Percentiles rank a stretch among this genome's conserved stretches.
Evolutionary conservation across 352 stramenopile species (phyloP).

Genomic region (Phytophthora meadii): DNA sequence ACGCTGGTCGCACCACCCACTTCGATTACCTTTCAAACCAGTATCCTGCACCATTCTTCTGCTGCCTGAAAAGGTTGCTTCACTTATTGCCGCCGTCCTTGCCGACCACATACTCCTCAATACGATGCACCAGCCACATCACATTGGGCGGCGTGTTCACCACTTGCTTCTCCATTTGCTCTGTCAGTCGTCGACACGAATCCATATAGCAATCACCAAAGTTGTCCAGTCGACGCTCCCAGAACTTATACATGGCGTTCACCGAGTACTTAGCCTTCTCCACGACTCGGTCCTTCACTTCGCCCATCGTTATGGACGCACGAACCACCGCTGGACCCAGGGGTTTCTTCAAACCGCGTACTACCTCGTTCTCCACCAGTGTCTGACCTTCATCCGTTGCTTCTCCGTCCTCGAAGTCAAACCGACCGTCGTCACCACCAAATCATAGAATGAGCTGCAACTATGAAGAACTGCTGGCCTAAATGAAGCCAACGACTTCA

Average conservation of each 20-base stretch:
- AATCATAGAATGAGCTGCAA: not conserved
- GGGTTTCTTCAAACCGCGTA: conserved; percentile 50
- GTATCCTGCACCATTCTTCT: too few relatives aligned
- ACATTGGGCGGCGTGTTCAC: conserved; percentile 51
- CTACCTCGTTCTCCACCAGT: conserved; percentile 57
- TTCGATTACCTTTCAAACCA: too few relatives aligned
- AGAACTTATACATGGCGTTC: conserved; percentile 76
- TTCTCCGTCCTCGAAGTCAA: conserved; percentile 45
- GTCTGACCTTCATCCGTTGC: conserved; percentile 44
- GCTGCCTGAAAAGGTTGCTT: too few relatives aligned
- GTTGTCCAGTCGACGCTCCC: conserved; percentile 67
- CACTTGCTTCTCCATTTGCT: conserved; percentile 74
- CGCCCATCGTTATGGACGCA: conserved; percentile 55
- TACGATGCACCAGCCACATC: conserved; percentile 56
- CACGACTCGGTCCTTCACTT: conserved; percentile 35
- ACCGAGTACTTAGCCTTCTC: conserved; percentile 63
- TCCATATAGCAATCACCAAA: conserved; percentile 74
- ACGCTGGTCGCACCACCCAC: conserved; percentile 23
- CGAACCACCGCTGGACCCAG: conserved; percentile 50
- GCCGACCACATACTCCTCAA: conserved; percentile 45
- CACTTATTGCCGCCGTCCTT: conserved; percentile 35
- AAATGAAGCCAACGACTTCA: too few relatives aligned
- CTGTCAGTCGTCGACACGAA: conserved; percentile 63
- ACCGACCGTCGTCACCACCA: conserved; percentile 46
- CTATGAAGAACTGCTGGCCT: too few relatives aligned